Conservation (phyloP, 2,329 filamentous ascomycete genomes). For the Berkeleyomyces basicola region DNA sequence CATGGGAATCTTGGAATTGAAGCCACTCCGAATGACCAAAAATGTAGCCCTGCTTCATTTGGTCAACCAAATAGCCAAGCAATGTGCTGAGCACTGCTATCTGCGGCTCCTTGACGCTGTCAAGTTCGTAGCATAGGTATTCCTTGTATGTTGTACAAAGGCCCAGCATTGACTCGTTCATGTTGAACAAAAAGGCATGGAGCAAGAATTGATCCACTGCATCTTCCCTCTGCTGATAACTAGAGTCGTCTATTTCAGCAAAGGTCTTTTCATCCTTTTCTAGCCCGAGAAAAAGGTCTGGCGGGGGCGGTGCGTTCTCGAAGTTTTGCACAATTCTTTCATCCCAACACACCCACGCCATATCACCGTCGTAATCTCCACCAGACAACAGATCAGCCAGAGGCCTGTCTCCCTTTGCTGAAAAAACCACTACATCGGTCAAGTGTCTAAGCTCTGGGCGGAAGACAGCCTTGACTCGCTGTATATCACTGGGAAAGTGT, state of each 20-base stretch:
- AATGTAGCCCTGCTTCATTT: conserved; percentile 35
- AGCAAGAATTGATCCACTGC: conserved; percentile 30
- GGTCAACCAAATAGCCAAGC: conserved; percentile 39
- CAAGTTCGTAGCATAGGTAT: conserved; percentile 40
- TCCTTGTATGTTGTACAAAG: conserved; percentile 49
- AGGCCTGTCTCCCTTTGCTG: conserved; percentile 40
- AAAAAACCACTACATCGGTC: conserved; percentile 68
- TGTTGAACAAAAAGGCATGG: conserved; percentile 40
- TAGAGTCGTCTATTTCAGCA: conserved; percentile 27
- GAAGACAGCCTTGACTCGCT: conserved; percentile 45
- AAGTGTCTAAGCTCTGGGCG: conserved; percentile 46
- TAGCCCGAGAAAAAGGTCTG: conserved; percentile 6
- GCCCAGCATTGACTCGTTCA: conserved; percentile 41
- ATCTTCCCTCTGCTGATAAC: conserved; percentile 19
- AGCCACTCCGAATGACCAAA: conserved; percentile 30
- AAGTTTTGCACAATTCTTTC: conserved; percentile 48
- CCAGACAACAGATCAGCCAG: conserved; percentile 58
- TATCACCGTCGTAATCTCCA: conserved; percentile 69
- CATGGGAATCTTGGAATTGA: conserved; percentile 19
- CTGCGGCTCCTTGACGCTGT: conserved; percentile 28
- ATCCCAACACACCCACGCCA: conserved; percentile 67
- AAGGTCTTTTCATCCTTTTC: conserved; percentile 22
- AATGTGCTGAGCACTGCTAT: conserved; percentile 35
- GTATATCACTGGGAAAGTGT: conserved; percentile 54
- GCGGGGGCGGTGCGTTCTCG: conserved; percentile 33